phyloP scores from a whole-genome alignment of 192 early-diverging fungal species.

The Coemansia asiatica region DNA sequence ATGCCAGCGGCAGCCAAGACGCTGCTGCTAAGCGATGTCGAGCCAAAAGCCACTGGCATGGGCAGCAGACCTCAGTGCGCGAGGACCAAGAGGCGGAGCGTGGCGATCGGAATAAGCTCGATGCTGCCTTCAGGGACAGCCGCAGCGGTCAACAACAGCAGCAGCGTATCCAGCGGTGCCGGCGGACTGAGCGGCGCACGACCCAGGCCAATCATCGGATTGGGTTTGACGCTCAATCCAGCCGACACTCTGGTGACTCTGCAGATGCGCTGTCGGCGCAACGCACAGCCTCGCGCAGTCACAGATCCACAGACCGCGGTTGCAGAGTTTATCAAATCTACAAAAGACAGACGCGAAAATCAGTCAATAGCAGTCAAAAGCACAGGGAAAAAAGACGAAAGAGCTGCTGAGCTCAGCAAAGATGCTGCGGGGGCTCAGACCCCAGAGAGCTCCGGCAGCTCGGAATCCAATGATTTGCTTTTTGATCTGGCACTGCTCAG shows the following conservation, averaged over 20 bases:
- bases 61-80: background rate
- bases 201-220: slow-evolving; percentile 36
- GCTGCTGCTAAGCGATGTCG: background rate
- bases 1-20: background rate
- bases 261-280: slow-evolving; percentile 20
- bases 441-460: background rate
- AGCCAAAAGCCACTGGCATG: background rate
- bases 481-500: background rate
- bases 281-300: slow-evolving; percentile 2
- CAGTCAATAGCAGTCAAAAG: background rate
- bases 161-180: background rate
- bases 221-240: slow-evolving; percentile 47
- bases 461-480: background rate
- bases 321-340: background rate
- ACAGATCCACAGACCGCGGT: background rate
- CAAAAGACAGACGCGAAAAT: background rate
- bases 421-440: background rate
- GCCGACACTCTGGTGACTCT: slow-evolving; percentile 37
- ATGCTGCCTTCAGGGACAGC: slow-evolving; percentile 10
- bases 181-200: slow-evolving; percentile 4
- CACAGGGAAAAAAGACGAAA: no score
- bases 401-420: no score
- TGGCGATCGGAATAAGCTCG: slow-evolving; percentile 21
- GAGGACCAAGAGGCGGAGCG: slow-evolving; percentile 3
- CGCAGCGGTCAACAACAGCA: background rate